Base-by-base conservation (phyloP, 1,284 basidiomycete species). In the Trametes pubescens region DNA sequence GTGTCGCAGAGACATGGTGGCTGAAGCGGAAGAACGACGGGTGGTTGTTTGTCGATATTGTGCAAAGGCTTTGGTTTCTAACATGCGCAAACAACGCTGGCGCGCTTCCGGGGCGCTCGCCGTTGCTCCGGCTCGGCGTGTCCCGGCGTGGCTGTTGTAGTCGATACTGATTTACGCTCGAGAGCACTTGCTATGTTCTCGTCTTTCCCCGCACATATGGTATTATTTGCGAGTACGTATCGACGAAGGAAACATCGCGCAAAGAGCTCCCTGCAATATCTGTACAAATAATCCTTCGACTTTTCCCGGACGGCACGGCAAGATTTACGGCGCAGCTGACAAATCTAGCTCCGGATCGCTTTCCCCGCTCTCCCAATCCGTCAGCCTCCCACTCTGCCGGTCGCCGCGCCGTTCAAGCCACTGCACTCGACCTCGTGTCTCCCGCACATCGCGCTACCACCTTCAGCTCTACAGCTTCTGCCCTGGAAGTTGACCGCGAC, bases 1-100 rank as follows among this genome's bases (percentile, higher is more conserved):
- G 69, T 84, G 84, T 53, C 84, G 77, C 52, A 82, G 71, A 58
- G 83, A 80, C 38, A 84, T 72, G 59, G 66, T 80, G 65, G 82
- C 82, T 67, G 61, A 54, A 64, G 64, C 47, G 51, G 65, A 53
- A 55, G 62, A 53, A 53, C 53, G 62, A 51, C 34, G 22, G 29
- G 29, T 9, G 61, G 51, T 57, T 74, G 68, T 72, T 72, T 71
- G 65, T 13, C 2, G 18, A 7, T 74, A 60, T 73, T 74, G 62
- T 67, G 57, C 66, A 70, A 71, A 43, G 53, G 59, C 74, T 66
- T 74, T 70, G 53, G 72, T 69, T 68, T 65, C 52, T 68, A 76
- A 73, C 70, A 75, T 21, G 61, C 11, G 40, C 71, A 75, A 75
- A 72, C 52, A 73, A 26, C 9, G 40, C 40, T 13, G 16, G 14